Percentiles rank a stretch among this genome's conserved stretches.
These are phyloP conservation scores for Ramicandelaber brevisporus DNA, from an alignment of 192 early-diverging fungal genomes.

Conservation along the genomic window DNA sequence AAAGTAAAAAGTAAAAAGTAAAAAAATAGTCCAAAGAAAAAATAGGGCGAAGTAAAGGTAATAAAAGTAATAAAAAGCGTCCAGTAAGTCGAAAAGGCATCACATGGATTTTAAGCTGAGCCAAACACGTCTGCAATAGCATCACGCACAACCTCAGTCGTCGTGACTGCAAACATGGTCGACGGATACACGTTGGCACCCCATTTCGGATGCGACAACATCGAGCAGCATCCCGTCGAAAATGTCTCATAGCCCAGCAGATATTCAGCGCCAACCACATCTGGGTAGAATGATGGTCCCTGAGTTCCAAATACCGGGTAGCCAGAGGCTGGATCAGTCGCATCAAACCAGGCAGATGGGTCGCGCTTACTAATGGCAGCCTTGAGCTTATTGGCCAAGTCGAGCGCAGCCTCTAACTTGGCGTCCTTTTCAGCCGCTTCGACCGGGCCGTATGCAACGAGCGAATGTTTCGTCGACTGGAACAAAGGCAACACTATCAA, in stretches of 20 bases:
- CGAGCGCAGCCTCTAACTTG: slow-evolving; percentile 30
- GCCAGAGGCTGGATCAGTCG: slow-evolving; percentile 79
- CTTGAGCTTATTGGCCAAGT: slow-evolving; percentile 1
- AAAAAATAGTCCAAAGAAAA: no score
- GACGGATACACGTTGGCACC: slow-evolving; percentile 73
- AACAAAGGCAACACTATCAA: slow-evolving; percentile 60
- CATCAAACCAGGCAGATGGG: slow-evolving; percentile 40
- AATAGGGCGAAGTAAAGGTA: no score
- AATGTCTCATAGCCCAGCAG: slow-evolving; percentile 52
- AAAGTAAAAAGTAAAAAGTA: no score
- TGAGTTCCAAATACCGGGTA: slow-evolving; percentile 29
- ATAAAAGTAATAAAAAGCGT: no score
- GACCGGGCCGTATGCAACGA: slow-evolving; percentile 41
- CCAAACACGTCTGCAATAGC: slow-evolving; percentile 9
- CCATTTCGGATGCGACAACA: slow-evolving; percentile 72
- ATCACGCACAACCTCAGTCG: slow-evolving; percentile 17
- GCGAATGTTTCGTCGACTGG: slow-evolving; percentile 42
- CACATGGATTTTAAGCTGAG: no score
- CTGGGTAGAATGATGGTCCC: slow-evolving; percentile 62
- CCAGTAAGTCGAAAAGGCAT: no score
- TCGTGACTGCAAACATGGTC: slow-evolving; percentile 62
- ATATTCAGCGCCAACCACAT: slow-evolving; percentile 54
- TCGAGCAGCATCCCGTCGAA: slow-evolving; percentile 59
- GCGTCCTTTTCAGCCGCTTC: slow-evolving; percentile 60
- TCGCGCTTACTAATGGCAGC: background rate